These are phyloP conservation scores for Puccinia horiana DNA, from an alignment of 1,284 basidiomycete genomes.

Conservation along the genomic window DNA sequence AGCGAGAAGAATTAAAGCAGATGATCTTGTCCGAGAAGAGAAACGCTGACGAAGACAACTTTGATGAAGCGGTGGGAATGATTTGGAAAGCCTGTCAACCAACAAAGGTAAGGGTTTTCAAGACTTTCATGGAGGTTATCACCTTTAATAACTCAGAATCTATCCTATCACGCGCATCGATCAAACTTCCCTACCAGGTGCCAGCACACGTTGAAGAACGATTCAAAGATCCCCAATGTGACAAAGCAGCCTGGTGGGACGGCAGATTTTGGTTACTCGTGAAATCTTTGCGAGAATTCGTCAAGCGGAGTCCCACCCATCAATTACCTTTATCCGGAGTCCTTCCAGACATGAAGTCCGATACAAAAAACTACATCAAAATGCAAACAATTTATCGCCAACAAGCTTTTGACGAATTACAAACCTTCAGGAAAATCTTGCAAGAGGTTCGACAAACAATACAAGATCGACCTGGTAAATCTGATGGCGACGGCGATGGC, in stretches of 20 bases:
- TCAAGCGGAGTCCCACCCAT: constrained; percentile 61
- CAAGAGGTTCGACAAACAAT: constrained; percentile 44
- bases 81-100: constrained; percentile 63
- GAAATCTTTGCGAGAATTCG: constrained; percentile 71
- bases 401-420: constrained; percentile 71
- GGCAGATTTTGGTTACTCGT: constrained; percentile 83
- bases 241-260: constrained; percentile 58
- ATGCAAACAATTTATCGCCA: constrained; percentile 76
- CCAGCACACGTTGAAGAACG: constrained; percentile 70
- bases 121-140: constrained; percentile 62
- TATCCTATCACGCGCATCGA: not conserved
- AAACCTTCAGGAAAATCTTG: constrained; percentile 61
- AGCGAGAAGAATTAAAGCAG: constrained; percentile 78
- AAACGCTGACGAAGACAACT: constrained; percentile 89
- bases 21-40: constrained; percentile 66
- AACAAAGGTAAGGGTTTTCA: constrained; percentile 64
- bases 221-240: constrained; percentile 67
- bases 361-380: constrained; percentile 76
- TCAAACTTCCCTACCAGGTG: constrained; percentile 60
- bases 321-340: constrained; percentile 68
- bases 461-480: not conserved
- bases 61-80: constrained; percentile 78
- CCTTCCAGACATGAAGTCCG: constrained; percentile 94
- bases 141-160: not conserved
- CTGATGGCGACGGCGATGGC: constrained; percentile 53